Evolutionary conservation across 345 rosid species (phyloP), one percentile per base, ranked within the genome.

Genomic region (Geranium brycei): DNA sequence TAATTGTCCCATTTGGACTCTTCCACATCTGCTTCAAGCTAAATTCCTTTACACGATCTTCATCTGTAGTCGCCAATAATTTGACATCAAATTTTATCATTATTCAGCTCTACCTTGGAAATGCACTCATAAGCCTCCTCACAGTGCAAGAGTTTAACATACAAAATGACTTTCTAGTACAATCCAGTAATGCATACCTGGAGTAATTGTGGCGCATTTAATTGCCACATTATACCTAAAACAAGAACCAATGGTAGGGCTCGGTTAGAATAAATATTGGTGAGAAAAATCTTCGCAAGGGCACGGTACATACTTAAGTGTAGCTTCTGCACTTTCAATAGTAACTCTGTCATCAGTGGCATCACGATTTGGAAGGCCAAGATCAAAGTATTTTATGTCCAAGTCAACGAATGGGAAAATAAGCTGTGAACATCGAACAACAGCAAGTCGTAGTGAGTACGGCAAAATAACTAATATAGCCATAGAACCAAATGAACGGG

Each of bases 121-220:
- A 47, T 47, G 1, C 53, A 47, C 53, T 13, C 3, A 47, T 8
- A 47, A 13, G 41, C 5, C 41, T 7, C 41, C 41, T 35, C 41
- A 7, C 41, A 7, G 5, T 35, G 41, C 41, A 35, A 35, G 41
- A 35, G 41, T 35, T 35, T 31, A 35, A 35, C 41, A 35, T 35
- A 35, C 10, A 35, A 35, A 35, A 35, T 7, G 10, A 7, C 41
- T 35, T 35, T 7, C 10, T 35, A 35, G 7, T 35, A 4, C 3
- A 47, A 47, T 13, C 16, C 18, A 15, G 17, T 11, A 15, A 35
- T 51, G 66, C 60, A 67, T 78, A 90, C 99, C 99, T 73, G 99
- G 99, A 62, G 99, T 90, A 59, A 93, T 90, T 61, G 99, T 93
- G 62, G 99, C 99, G 67, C 99, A 90, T 79, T 93, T 90, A 72